phyloP scores from a whole-genome alignment of 495 filamentous ascomycete species.

The Neurospora sp. region DNA sequence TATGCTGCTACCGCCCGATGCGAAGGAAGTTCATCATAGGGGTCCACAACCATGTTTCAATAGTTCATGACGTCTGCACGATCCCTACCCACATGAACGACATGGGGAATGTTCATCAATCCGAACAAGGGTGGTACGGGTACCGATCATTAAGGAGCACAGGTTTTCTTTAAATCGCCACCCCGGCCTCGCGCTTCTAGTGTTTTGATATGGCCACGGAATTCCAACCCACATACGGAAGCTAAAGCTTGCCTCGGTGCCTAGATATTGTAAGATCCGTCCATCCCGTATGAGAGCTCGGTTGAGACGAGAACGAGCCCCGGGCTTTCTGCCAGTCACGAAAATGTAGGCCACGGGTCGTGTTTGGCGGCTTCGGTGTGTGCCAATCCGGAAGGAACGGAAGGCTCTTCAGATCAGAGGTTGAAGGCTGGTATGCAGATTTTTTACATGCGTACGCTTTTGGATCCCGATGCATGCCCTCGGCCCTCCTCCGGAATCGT shows the following conservation, averaged over 20 bases:
- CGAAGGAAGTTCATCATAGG: not conserved
- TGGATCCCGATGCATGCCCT: not conserved
- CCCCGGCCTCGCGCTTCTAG: not conserved
- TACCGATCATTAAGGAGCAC: not conserved
- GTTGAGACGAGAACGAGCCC: not conserved
- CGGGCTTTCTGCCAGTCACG: not conserved
- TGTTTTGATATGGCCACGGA: not conserved
- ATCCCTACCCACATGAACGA: not conserved
- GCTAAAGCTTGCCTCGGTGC: not conserved
- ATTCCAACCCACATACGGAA: not conserved
- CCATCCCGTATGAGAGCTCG: not conserved
- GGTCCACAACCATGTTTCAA: not conserved
- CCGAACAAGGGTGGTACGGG: not conserved
- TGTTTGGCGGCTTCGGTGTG: not conserved
- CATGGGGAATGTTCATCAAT: not conserved
- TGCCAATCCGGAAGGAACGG: not conserved
- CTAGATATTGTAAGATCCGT: not conserved
- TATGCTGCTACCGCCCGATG: not conserved
- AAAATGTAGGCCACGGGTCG: not conserved
- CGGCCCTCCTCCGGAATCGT: not conserved
- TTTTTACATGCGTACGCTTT: not conserved
- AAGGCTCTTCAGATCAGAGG: not conserved
- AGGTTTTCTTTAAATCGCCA: not conserved
- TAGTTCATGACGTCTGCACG: not conserved
- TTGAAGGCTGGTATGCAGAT: not conserved